Evolutionary conservation across 2,329 filamentous ascomycete species (phyloP).

Genomic region (Diaporthe vaccinii): DNA sequence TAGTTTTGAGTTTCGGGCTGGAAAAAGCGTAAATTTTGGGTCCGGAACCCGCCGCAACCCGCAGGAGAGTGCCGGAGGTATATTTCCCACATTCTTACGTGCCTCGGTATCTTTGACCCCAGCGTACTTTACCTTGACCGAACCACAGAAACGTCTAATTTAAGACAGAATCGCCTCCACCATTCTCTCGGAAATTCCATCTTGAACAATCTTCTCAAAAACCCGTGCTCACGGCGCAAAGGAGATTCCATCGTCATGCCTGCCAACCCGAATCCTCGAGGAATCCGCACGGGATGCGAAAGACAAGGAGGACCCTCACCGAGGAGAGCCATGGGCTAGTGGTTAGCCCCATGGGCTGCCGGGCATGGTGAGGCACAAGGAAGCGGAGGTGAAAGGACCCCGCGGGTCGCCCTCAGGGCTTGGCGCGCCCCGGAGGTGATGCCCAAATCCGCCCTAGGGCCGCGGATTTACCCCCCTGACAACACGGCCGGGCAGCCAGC

Average conservation of each 20-base stretch:
- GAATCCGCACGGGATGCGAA: background rate
- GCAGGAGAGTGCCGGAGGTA: background rate
- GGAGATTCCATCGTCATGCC: background rate
- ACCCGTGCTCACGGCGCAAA: too few species aligned
- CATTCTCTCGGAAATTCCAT: too few species aligned
- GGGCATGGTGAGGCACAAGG: background rate
- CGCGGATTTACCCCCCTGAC: background rate
- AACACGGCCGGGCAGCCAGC: background rate
- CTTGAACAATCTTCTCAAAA: background rate
- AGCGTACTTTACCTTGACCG: background rate
- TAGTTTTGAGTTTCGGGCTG: constrained; percentile 19
- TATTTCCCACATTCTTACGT: background rate
- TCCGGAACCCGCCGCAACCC: background rate
- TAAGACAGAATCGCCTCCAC: too few species aligned
- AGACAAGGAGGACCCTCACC: constrained; percentile 4
- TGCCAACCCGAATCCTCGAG: background rate
- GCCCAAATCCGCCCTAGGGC: constrained; percentile 23
- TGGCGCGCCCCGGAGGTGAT: constrained; percentile 28
- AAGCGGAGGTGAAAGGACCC: constrained; percentile 26
- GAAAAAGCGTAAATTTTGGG: constrained; percentile 22
- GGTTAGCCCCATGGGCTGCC: background rate
- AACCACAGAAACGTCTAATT: background rate
- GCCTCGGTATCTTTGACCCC: background rate
- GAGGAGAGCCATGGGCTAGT: background rate
- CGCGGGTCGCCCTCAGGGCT: constrained; percentile 19